Percentiles rank a stretch among this genome's conserved stretches.
These are phyloP conservation scores for Geosmithia flava DNA, from an alignment of 2,329 filamentous ascomycete genomes.

Conservation along the genomic window DNA sequence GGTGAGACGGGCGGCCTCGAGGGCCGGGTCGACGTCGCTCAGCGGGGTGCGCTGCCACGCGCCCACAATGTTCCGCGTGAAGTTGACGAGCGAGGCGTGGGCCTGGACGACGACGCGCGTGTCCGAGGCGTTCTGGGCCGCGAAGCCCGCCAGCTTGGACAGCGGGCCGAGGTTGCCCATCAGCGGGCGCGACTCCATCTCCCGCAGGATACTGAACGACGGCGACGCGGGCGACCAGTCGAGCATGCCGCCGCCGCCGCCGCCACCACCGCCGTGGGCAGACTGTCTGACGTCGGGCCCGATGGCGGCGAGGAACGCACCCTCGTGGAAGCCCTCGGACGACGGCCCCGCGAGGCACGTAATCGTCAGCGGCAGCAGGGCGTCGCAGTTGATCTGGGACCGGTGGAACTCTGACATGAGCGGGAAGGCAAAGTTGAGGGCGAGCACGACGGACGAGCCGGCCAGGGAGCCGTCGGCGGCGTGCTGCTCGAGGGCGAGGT, in stretches of 20 bases:
- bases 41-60: slow-evolving; percentile 68
- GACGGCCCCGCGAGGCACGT: slow-evolving; percentile 50
- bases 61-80: slow-evolving; percentile 52
- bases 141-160: slow-evolving; percentile 51
- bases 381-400: slow-evolving; percentile 50
- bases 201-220: slow-evolving; percentile 47
- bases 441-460: slow-evolving; percentile 48
- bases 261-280: slow-evolving; percentile 16
- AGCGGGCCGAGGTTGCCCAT: slow-evolving; percentile 56
- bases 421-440: slow-evolving; percentile 67
- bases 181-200: slow-evolving; percentile 47
- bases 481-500: slow-evolving; percentile 53
- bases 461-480: slow-evolving; percentile 26
- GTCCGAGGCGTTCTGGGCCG: slow-evolving; percentile 42
- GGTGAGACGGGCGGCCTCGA: slow-evolving; percentile 51
- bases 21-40: slow-evolving; percentile 56
- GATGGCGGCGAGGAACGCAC: slow-evolving; percentile 60
- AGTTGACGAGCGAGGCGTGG: slow-evolving; percentile 52
- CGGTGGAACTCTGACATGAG: slow-evolving; percentile 50
- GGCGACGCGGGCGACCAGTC: slow-evolving; percentile 50
- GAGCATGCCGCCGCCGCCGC: slow-evolving; percentile 22
- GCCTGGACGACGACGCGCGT: slow-evolving; percentile 30
- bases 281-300: slow-evolving; percentile 57
- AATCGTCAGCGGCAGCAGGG: slow-evolving; percentile 57
- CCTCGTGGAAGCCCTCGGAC: slow-evolving; percentile 59